phyloP scores from a whole-genome alignment of 2,329 filamentous ascomycete species.

The Penicillium hesseltinei region DNA sequence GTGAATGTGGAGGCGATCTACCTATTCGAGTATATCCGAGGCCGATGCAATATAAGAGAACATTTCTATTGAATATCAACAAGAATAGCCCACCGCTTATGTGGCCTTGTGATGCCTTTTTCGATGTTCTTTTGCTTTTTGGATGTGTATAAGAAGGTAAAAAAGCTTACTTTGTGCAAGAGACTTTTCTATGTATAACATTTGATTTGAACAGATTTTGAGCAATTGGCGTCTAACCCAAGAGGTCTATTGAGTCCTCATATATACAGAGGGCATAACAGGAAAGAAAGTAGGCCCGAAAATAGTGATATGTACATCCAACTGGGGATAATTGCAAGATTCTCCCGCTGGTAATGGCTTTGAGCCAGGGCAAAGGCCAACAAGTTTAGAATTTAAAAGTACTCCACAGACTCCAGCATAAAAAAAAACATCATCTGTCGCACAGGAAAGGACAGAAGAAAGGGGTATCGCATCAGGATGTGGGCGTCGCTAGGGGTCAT shows the following conservation, averaged over 20 bases:
- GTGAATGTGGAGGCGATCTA: slow-evolving; percentile 11
- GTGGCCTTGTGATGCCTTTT: too few relatives aligned
- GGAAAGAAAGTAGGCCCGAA: background rate
- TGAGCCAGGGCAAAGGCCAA: background rate
- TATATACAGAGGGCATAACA: slow-evolving; percentile 8
- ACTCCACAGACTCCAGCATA: slow-evolving; percentile 15
- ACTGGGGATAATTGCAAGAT: background rate
- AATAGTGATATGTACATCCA: slow-evolving; percentile 16
- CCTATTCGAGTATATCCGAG: slow-evolving; percentile 9
- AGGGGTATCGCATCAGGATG: slow-evolving; percentile 26
- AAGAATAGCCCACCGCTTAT: too few relatives aligned
- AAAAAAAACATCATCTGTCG: slow-evolving; percentile 11
- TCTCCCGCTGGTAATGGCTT: background rate
- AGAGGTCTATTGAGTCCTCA: slow-evolving; percentile 14
- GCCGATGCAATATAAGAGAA: background rate
- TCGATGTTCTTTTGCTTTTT: too few relatives aligned
- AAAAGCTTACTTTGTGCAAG: too few relatives aligned
- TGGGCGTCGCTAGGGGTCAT: slow-evolving; percentile 15
- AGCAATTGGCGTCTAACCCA: too few relatives aligned
- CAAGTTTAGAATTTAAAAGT: background rate
- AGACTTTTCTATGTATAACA: too few relatives aligned
- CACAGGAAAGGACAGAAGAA: slow-evolving; percentile 3
- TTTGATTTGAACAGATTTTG: too few relatives aligned
- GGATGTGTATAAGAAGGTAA: too few relatives aligned
- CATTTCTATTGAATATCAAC: too few relatives aligned